phyloP scores from a whole-genome alignment of 257 asterid genomes.

The Jasminum sambac region DNA sequence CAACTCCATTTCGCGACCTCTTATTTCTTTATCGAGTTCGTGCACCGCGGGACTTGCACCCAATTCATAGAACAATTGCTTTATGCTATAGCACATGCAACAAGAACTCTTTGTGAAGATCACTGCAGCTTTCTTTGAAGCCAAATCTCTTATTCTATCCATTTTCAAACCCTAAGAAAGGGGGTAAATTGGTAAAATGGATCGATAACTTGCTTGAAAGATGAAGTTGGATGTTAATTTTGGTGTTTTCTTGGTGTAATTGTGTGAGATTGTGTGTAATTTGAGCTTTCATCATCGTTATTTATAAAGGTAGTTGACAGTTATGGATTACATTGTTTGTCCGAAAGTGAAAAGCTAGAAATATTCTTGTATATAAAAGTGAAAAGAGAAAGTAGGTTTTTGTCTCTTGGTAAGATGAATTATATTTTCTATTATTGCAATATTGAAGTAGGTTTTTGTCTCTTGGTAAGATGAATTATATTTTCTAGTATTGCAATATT shows the following conservation, averaged over 20 bases:
- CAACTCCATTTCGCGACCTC: constrained; percentile 64
- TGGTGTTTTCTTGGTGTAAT: background rate
- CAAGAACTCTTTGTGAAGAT: constrained; percentile 85
- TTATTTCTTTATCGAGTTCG: constrained; percentile 61
- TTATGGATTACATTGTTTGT: constrained; percentile 29
- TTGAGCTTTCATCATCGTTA: constrained; percentile 31
- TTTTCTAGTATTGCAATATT: no score
- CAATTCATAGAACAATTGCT: constrained; percentile 66
- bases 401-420: constrained; percentile 15
- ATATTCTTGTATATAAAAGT: constrained; percentile 18
- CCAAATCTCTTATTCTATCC: constrained; percentile 66
- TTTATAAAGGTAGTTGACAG: constrained; percentile 57
- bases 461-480: constrained; percentile 1
- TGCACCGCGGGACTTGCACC: constrained; percentile 80
- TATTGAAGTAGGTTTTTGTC: constrained; percentile 21
- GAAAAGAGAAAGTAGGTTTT: constrained; percentile 32
- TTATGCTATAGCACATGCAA: constrained; percentile 87
- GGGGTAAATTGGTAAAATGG: background rate
- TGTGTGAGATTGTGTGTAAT: constrained; percentile 1
- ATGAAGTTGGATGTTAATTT: background rate
- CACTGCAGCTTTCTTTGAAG: constrained; percentile 70
- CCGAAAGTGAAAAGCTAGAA: constrained; percentile 20
- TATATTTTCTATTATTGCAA: no score
- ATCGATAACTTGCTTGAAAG: background rate
- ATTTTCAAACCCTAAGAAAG: constrained; percentile 16